These are phyloP conservation scores for Arxiozyma bovina DNA, from an alignment of 1,139 yeast species.

Conservation along the genomic window DNA sequence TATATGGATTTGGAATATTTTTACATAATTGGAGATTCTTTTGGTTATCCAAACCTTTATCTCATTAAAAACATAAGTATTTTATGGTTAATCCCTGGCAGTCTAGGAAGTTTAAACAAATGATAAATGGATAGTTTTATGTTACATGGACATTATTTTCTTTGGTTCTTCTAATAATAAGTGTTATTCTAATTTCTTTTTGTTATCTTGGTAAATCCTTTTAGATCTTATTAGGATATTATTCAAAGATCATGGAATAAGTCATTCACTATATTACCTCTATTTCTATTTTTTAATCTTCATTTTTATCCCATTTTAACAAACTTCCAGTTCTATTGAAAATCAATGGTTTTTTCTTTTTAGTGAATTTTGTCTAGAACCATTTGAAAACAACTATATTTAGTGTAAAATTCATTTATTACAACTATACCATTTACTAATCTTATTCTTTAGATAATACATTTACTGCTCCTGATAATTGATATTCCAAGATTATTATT, in stretches of 20 bases:
- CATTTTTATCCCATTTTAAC: not conserved
- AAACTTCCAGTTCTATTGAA: not conserved
- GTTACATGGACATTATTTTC: not conserved
- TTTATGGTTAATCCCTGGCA: constrained; percentile 3
- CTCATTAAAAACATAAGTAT: not conserved
- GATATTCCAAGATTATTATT: too few species aligned
- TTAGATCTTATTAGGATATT: not conserved
- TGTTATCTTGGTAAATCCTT: not conserved
- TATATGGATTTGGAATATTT: constrained; percentile 1
- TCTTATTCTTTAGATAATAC: not conserved
- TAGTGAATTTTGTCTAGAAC: constrained; percentile 2
- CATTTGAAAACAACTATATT: not conserved
- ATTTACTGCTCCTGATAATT: not conserved
- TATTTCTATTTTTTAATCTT: not conserved
- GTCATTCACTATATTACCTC: too few species aligned
- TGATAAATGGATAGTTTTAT: not conserved
- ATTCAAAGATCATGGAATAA: not conserved
- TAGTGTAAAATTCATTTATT: constrained; percentile 2
- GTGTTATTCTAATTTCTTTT: not conserved
- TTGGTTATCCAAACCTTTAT: not conserved
- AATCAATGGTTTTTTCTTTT: constrained; percentile 1
- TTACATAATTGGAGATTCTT: not conserved
- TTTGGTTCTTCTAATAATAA: not conserved
- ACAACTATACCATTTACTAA: not conserved
- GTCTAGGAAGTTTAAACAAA: not conserved